Percentiles rank a stretch among this genome's conserved stretches.
Evolutionary conservation across 2,329 filamentous ascomycete species (phyloP).

Genomic region (Claviceps sp.): DNA sequence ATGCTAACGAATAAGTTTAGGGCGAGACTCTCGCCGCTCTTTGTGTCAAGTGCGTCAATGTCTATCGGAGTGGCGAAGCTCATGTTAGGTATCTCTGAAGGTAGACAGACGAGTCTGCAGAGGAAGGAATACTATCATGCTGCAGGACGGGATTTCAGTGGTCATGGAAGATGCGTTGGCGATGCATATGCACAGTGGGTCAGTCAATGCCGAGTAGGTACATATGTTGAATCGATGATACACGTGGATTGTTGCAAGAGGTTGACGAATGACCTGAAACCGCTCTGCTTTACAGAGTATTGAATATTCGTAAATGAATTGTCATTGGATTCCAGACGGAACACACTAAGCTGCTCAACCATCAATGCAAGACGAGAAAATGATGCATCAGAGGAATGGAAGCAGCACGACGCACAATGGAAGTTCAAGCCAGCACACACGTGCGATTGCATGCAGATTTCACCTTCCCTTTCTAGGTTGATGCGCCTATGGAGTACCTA

Average conservation of each 20-base stretch:
- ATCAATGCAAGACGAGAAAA: too few relatives aligned
- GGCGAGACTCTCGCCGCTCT: conserved; percentile 25
- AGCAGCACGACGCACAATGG: too few relatives aligned
- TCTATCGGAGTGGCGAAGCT: conserved; percentile 32
- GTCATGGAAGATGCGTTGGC: conserved; percentile 20
- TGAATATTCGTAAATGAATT: too few relatives aligned
- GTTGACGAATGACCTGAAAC: too few relatives aligned
- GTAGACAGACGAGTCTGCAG: conserved; percentile 11
- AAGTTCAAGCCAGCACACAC: too few relatives aligned
- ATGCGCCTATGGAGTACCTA: too few relatives aligned
- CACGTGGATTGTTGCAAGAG: neutral
- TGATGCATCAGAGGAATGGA: too few relatives aligned
- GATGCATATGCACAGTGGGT: conserved; percentile 1
- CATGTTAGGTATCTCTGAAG: conserved; percentile 20
- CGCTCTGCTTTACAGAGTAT: too few relatives aligned
- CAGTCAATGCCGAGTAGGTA: neutral
- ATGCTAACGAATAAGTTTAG: conserved; percentile 23
- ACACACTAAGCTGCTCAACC: too few relatives aligned
- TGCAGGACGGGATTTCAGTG: neutral
- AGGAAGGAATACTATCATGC: conserved; percentile 29
- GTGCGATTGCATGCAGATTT: too few relatives aligned
- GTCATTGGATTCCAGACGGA: too few relatives aligned
- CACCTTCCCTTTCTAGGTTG: too few relatives aligned
- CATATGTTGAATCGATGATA: neutral
- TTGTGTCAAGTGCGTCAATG: conserved; percentile 25